Conservation (phyloP, 768 basidiomycete genomes). For the Pluteus cervinus region DNA sequence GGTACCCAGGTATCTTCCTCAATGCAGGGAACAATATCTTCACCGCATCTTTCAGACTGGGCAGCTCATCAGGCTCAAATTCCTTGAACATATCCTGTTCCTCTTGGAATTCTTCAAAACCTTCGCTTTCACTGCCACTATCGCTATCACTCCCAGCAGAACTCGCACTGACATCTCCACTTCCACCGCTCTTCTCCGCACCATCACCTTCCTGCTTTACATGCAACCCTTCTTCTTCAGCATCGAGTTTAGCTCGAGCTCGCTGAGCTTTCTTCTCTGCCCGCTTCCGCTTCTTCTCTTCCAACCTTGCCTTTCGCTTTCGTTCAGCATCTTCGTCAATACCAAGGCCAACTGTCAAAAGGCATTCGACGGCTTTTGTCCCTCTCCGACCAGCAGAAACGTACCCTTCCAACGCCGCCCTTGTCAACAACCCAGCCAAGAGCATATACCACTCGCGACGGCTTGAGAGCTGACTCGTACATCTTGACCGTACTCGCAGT, state of each 20-base stretch:
- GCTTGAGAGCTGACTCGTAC: no score
- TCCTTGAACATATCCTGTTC: conserved; percentile 18
- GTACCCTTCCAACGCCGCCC: conserved; percentile 84
- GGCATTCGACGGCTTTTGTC: conserved; percentile 57
- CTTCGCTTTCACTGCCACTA: no score
- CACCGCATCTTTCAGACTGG: conserved; percentile 57
- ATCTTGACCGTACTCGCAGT: no score
- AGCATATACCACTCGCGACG: conserved; percentile 84
- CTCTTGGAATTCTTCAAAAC: no score
- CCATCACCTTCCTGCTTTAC: no score
- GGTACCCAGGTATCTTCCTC: conserved; percentile 19
- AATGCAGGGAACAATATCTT: conserved; percentile 64
- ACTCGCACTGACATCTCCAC: no score
- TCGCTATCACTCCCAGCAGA: no score
- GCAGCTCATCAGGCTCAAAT: conserved; percentile 75
- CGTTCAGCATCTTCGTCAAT: conserved; percentile 20
- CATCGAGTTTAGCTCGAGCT: no score
- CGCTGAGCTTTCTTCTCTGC: no score
- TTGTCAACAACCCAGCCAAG: conserved; percentile 67
- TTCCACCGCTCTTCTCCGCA: no score
- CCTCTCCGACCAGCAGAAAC: conserved; percentile 79
- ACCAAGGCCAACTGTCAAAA: conserved; percentile 69
- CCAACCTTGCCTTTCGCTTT: no score
- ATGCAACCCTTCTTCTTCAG: no score
- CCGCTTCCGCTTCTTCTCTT: conserved; percentile 7